These are phyloP conservation scores for Lipomyces orientalis DNA, from an alignment of 805 yeast species.

Conservation along the genomic window DNA sequence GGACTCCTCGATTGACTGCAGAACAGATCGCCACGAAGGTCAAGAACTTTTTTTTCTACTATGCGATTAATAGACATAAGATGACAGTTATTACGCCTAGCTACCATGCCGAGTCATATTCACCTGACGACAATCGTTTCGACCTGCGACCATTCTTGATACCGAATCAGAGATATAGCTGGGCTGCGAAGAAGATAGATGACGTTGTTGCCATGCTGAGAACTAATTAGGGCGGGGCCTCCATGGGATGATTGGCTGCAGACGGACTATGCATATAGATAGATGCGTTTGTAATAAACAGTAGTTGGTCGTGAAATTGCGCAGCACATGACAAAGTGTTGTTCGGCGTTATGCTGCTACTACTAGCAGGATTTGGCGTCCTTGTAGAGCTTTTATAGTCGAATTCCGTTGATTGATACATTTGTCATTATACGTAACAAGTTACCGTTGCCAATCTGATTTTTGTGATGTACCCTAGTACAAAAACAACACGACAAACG, in stretches of 20 bases:
- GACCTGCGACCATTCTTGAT: conserved; percentile 96
- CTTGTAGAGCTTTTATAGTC: background rate
- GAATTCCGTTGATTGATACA: background rate
- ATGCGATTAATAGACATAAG: conserved; percentile 95
- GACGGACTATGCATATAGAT: background rate
- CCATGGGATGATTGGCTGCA: background rate
- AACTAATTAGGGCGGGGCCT: conserved; percentile 31
- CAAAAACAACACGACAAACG: background rate
- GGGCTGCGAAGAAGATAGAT: conserved; percentile 90
- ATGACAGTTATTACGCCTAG: conserved; percentile 97
- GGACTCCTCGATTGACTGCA: conserved; percentile 87
- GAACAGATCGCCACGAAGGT: conserved; percentile 90
- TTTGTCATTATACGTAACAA: background rate
- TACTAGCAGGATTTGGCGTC: background rate
- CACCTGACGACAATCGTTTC: conserved; percentile 97
- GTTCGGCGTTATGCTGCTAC: background rate
- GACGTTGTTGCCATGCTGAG: conserved; percentile 64
- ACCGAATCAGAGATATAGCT: conserved; percentile 77
- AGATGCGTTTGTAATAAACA: background rate
- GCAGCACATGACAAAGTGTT: background rate
- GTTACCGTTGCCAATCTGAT: conserved; percentile 1
- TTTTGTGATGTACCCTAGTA: background rate
- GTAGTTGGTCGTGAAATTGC: background rate
- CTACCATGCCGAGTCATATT: conserved; percentile 96
- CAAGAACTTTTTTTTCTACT: conserved; percentile 87